Evolutionary conservation across 257 asterid species (phyloP), one percentile per base, ranked within the genome.

Genomic region (Rubia yunnanensis): DNA sequence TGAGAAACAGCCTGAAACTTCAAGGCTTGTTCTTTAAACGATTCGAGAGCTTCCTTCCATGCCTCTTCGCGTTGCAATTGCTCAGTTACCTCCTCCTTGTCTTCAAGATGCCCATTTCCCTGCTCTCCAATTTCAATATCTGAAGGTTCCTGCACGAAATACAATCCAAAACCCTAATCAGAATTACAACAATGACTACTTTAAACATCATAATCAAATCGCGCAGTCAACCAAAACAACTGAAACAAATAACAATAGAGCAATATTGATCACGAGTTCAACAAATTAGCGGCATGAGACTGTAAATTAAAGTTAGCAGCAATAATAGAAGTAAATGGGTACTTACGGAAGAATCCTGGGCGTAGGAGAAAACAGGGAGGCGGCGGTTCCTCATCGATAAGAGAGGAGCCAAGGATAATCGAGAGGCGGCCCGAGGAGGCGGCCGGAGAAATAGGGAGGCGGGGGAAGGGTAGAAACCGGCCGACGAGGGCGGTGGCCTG

Each of bases 281-380:
- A 41, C n/a, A 14, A 41, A 41, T 41, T 41, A 10, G n/a, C n/a
- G n/a, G n/a, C n/a, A n/a, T n/a, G n/a, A 48, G 23, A 48, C n/a
- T 10, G 7, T 18, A 7, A 17, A 48, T 48, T 8, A 48, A 48
- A 15, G 2, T 4, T 1, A 6, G 17, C n/a, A 44, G 17, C 52
- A 18, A 18, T 44, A 8, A 4, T 4, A 13, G 20, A 44, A 8
- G 1, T 2, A 39, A 39, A 28, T 9, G 5, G 39, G 49, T 72
- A 15, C 84, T 78, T 57, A 86, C 96, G 83, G 98, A 80, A 31
- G 98, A 82, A 46, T 88, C 96, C 69, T 91, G 48, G 31, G 96
- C 91, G 34, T 78, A 76, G 0, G 86, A 76, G 74, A 77, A 71
- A 71, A 85, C 66, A 0, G 54, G 63, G 2, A 70, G 55, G 26